A percentile compares a stretch with the other conserved stretches of the same genome.
Evolutionary conservation across 441 rosid species (phyloP).

Genomic region (Adansonia rubrostipa): DNA sequence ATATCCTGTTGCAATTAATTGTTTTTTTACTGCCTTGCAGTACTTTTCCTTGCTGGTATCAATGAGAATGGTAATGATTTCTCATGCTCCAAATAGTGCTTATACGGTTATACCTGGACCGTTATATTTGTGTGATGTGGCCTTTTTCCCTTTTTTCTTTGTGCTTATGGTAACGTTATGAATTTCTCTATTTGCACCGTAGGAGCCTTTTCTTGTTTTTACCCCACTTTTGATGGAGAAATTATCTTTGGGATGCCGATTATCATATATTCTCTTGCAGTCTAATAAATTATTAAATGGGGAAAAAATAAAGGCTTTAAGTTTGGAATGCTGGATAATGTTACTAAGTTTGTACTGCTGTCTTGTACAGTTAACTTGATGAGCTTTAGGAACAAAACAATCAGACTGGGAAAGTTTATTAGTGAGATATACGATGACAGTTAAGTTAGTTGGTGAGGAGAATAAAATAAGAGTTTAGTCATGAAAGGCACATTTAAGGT

Average conservation of each 20-base stretch:
- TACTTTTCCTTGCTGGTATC: slow-evolving; percentile 30
- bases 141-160: not conserved
- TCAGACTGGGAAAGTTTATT: not conserved
- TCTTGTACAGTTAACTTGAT: not conserved
- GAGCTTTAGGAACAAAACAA: not conserved
- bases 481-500: not conserved
- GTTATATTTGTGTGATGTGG: not conserved
- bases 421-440: not conserved
- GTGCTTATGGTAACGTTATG: not conserved
- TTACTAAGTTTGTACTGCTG: not conserved
- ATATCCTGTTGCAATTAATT: slow-evolving; percentile 56
- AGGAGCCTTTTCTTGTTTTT: not conserved
- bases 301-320: not conserved
- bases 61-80: slow-evolving; percentile 36
- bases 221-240: not conserved
- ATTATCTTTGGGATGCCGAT: not conserved
- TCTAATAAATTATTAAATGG: not conserved
- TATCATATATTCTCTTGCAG: not conserved
- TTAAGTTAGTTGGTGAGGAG: not conserved
- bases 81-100: slow-evolving; percentile 23
- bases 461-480: not conserved
- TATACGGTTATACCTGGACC: not conserved
- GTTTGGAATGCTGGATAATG: not conserved
- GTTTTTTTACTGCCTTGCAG: slow-evolving; percentile 37
- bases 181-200: not conserved